Conservation (phyloP, 2,329 filamentous ascomycete species). For the Neofusicoccum umdonicola region DNA sequence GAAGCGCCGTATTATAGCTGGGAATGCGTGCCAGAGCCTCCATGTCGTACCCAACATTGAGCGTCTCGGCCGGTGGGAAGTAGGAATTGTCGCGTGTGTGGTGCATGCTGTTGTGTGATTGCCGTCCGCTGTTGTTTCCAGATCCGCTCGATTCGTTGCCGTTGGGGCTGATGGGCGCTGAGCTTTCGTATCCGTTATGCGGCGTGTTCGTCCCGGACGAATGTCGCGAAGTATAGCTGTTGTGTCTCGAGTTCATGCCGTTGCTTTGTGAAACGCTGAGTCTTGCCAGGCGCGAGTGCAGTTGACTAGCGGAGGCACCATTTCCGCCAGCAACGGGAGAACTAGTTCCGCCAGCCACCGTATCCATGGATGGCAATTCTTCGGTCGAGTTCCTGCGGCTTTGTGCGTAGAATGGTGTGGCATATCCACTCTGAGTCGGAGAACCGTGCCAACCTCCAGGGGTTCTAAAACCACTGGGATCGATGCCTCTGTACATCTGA, state of each 20-base stretch:
- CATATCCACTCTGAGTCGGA: constrained; percentile 49
- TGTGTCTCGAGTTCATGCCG: constrained; percentile 15
- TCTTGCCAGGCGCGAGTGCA: constrained; percentile 67
- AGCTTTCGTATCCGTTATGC: constrained; percentile 21
- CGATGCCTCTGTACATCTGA: constrained; percentile 83
- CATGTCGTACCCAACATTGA: constrained; percentile 42
- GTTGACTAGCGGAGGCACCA: constrained; percentile 55
- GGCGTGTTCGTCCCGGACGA: constrained; percentile 37
- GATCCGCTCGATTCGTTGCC: constrained; percentile 12
- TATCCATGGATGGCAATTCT: constrained; percentile 62
- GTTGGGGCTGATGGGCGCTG: constrained; percentile 9
- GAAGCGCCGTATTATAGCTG: constrained; percentile 51
- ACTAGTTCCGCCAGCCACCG: constrained; percentile 36
- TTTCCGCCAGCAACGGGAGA: constrained; percentile 39
- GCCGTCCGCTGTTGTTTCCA: constrained; percentile 7
- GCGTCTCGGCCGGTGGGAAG: constrained; percentile 20
- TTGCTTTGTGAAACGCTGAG: constrained; percentile 42
- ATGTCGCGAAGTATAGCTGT: constrained; percentile 21
- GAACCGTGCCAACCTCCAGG: constrained; percentile 48
- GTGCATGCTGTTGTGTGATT: constrained; percentile 23
- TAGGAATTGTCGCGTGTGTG: constrained; percentile 8
- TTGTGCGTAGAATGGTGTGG: constrained; percentile 73
- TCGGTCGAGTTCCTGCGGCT: constrained; percentile 75
- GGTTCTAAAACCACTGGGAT: constrained; percentile 77
- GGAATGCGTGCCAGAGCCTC: constrained; percentile 48